Conservation (phyloP, 2,329 filamentous ascomycete species). For the Beauveria varroae region DNA sequence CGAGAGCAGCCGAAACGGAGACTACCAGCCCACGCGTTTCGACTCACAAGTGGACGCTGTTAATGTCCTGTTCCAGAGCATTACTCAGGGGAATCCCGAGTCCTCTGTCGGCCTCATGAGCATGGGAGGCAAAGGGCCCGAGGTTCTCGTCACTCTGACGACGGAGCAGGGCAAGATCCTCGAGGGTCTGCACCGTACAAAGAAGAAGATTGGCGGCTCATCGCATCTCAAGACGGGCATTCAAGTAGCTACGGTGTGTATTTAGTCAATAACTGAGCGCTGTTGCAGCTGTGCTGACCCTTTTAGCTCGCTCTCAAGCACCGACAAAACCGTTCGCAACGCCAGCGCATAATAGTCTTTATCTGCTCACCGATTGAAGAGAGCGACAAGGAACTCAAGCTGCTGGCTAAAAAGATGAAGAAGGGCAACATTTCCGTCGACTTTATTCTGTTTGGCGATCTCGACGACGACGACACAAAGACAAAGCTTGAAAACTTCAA, state of each 20-base stretch:
- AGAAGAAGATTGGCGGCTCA: conserved; percentile 82
- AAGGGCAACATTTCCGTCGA: conserved; percentile 93
- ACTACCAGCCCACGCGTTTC: conserved; percentile 85
- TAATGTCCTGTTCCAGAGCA: conserved; percentile 89
- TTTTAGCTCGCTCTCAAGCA: conserved; percentile 87
- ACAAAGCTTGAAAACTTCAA: conserved; percentile 94
- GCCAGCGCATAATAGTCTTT: conserved; percentile 94
- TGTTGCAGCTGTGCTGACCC: conserved; percentile 61
- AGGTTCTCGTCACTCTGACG: conserved; percentile 92
- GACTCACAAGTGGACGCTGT: conserved; percentile 94
- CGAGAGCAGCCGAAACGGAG: conserved; percentile 95
- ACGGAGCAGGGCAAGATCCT: conserved; percentile 94
- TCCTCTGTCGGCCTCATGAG: conserved; percentile 97
- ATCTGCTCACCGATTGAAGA: conserved; percentile 89
- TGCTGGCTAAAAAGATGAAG: conserved; percentile 97
- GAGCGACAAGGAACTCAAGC: conserved; percentile 78
- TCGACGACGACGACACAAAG: conserved; percentile 78
- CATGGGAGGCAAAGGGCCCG: conserved; percentile 96
- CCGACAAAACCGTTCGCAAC: conserved; percentile 93
- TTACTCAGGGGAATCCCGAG: conserved; percentile 92
- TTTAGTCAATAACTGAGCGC: neutral
- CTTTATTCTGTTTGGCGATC: conserved; percentile 89
- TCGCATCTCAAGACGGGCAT: conserved; percentile 88
- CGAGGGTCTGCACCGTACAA: conserved; percentile 81
- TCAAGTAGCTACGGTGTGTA: conserved; percentile 82